A percentile compares a stretch with the other conserved stretches of the same genome.
phyloP scores from a whole-genome alignment of 768 basidiomycete genomes.

The Leccinum olivaceopallidum region DNA sequence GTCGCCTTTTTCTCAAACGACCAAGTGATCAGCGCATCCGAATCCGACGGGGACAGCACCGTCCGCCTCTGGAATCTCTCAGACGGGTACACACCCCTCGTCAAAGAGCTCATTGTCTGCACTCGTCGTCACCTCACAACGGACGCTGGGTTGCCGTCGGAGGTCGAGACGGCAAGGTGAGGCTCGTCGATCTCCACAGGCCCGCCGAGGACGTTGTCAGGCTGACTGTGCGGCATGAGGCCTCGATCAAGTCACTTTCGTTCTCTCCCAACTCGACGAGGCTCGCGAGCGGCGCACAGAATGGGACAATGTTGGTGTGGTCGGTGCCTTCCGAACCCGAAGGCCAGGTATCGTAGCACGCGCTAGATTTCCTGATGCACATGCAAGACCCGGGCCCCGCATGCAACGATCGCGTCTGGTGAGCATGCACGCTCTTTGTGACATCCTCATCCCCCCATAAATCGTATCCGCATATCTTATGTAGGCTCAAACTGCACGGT shows the following conservation, averaged over 20 bases:
- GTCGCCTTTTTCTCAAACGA: conserved; percentile 19
- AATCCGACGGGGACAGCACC: conserved; percentile 12
- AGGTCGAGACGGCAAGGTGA: conserved; percentile 18
- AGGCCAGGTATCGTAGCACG: conserved; percentile 85
- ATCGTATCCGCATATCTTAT: conserved; percentile 27
- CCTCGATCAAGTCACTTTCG: conserved; percentile 3
- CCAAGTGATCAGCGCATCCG: conserved; percentile 20
- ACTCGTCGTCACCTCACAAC: too few species aligned
- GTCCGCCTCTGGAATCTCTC: conserved; percentile 19
- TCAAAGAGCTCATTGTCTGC: conserved; percentile 4
- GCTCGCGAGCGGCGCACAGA: conserved; percentile 18
- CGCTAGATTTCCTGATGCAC: conserved; percentile 71
- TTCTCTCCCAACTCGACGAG: conserved; percentile 17
- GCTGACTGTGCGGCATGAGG: not conserved
- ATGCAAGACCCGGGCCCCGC: conserved; percentile 46
- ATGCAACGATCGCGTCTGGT: conserved; percentile 87
- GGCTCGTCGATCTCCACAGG: conserved; percentile 6
- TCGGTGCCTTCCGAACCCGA: conserved; percentile 43
- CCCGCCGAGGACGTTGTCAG: conserved; percentile 1
- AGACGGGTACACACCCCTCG: not conserved
- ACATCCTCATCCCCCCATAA: not conserved
- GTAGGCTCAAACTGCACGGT: conserved; percentile 81
- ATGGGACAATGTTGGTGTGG: conserved; percentile 23
- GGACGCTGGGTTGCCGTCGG: conserved; percentile 15
- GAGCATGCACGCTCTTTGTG: conserved; percentile 13